Evolutionary conservation across 768 basidiomycete genomes (phyloP), one percentile per base, ranked within the genome.

Genomic region (Coprinopsis sp.): DNA sequence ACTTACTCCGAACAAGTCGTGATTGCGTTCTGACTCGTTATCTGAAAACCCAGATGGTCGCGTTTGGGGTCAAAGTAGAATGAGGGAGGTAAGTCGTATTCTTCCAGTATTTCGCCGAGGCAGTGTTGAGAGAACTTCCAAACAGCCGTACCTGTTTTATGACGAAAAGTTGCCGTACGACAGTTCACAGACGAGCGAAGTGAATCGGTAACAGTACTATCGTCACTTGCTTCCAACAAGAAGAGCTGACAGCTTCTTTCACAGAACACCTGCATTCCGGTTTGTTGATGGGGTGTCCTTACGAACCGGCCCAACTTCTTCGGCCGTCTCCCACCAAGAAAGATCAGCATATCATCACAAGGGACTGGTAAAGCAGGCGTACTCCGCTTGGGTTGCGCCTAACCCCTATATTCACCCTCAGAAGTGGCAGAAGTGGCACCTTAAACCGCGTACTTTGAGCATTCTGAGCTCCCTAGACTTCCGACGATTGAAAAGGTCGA

Each of bases 341-440:
- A 69, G 79, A 25, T 72, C 73, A 47, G 69, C 72, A 11, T 70
- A 71, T 38, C 74, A 74, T 42, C 78, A 80, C 39, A 54, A 69
- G 11, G 81, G 81, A 18, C 68, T 85, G 40, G 76, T 84, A 44
- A 84, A 84, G 60, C 82, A 83, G 58, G 79, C 82, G n/a, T 85
- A 85, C 59, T 83, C 81, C 14, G 81, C 79, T 19, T 81, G 75
- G 72, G 78, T 83, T 12, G 57, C 66, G 19, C 64, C 70, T 33
- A 62, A 69, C 43, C 68, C 69, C 18, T 70, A 70, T 46, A 61
- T 68, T 5, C 68, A 62, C 50, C 77, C 77, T 37, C 71, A 77
- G 56, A 84, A 83, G 63, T 83, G 79, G 79, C 83, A 83, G n/a
- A n/a, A n/a, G n/a, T n/a, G n/a, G n/a, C n/a, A n/a, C n/a, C n/a